Evolutionary conservation across 176 grass and related monocot species (phyloP), one percentile per base, ranked within the genome.

Genomic region (Phyllostachys edulis): DNA sequence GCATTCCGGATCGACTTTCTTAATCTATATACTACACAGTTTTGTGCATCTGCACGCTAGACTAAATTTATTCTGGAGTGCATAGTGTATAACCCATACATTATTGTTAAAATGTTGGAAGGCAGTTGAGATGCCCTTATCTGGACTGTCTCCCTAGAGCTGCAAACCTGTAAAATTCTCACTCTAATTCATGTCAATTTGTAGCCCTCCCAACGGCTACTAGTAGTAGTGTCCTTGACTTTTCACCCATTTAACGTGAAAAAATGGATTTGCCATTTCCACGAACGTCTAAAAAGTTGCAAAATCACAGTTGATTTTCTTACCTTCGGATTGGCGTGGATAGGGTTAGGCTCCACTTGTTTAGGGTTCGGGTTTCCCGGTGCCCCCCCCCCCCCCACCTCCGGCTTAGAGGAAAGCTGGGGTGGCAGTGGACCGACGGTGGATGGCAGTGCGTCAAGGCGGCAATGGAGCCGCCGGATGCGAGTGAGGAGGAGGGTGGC

Each of bases 101-200:
- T 60, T 75, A 57, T 80, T 70, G 89, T 80, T 62, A 83, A 80
- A 80, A 83, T 74, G 40, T 17, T 52, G 56, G 21, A 66, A 87
- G 80, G 69, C 85, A 7, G 85, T 80, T 90, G 69, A 84, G 89
- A 87, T 76, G 89, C 85, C 80, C 69, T 84, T 75, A 87, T 87
- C 89, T 86, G 84, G 57, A 82, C 29, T 23, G 78, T 78, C 44
- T 64, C 78, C 14, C 71, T 20, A 41, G 73, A 38, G 63, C 16
- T 76, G 70, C 63, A 81, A 71, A 63, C 71, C 80, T 76, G 82
- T 89, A 55, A 76, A 72, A 23, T 34, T 56, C 51, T 70, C 17
- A 1, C 74, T 23, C 69, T 57, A 57, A 62, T 69, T 63, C 71
- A 41, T 81, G 88, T 85, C 71, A 81, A 46, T 77, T 70, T 36